phyloP scores from a whole-genome alignment of 2,329 filamentous ascomycete genomes.

The Alternaria ethzedia region DNA sequence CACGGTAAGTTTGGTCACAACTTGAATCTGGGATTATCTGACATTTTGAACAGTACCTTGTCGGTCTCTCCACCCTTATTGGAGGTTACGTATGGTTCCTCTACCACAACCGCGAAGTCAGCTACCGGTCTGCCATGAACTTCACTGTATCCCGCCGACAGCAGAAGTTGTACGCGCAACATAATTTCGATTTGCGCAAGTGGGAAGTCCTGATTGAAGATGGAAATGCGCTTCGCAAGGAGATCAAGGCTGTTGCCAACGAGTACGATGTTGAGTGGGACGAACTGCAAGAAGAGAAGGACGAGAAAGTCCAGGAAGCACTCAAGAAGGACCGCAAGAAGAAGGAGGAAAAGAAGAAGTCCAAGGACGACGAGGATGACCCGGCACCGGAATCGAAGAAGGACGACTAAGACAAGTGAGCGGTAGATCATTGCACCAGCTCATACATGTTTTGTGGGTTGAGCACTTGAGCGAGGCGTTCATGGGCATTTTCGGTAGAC shows the following conservation, averaged over 20 bases:
- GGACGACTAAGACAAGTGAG: slow-evolving; percentile 1
- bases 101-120: slow-evolving; percentile 88
- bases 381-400: slow-evolving; percentile 10
- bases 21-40: slow-evolving; percentile 1
- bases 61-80: slow-evolving; percentile 84
- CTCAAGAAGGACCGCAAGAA: slow-evolving; percentile 57
- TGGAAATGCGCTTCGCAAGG: slow-evolving; percentile 75
- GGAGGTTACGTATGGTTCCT: slow-evolving; percentile 93
- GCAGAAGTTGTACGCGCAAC: slow-evolving; percentile 73
- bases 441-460: neutral
- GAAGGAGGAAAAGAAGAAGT: slow-evolving; percentile 44
- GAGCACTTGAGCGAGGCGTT: slow-evolving; percentile 14
- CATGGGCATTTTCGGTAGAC: neutral
- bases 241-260: slow-evolving; percentile 79
- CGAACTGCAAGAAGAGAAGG: slow-evolving; percentile 73
- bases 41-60: slow-evolving; percentile 65
- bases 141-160: slow-evolving; percentile 83
- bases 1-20: slow-evolving; percentile 56
- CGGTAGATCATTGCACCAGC: neutral
- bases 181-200: slow-evolving; percentile 74
- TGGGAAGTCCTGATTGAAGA: slow-evolving; percentile 85
- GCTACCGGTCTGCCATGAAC: slow-evolving; percentile 85
- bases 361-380: slow-evolving; percentile 44
- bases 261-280: slow-evolving; percentile 95
- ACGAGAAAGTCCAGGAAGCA: slow-evolving; percentile 63